Evolutionary conservation across 768 basidiomycete genomes (phyloP).

Genomic region (Auricularia auricula-judae): DNA sequence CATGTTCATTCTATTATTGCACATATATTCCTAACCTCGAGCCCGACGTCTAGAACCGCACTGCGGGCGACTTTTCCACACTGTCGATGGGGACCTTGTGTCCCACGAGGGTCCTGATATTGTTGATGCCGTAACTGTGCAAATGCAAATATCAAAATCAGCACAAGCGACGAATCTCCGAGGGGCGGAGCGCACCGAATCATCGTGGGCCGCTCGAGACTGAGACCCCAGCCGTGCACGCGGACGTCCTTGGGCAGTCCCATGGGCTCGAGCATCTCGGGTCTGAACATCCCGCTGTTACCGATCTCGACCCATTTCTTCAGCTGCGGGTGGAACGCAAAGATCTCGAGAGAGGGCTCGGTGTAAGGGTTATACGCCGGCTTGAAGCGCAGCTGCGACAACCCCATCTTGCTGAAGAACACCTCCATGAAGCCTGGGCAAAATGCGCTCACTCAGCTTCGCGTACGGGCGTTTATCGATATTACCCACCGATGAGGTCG

Average conservation of each 20-base stretch:
- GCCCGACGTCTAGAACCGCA: constrained; percentile 54
- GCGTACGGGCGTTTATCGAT: no score
- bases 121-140: constrained; percentile 86
- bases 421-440: constrained; percentile 88
- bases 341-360: constrained; percentile 93
- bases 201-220: constrained; percentile 95
- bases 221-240: constrained; percentile 94
- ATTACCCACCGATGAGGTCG: constrained; percentile 73
- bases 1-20: neutral
- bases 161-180: no score
- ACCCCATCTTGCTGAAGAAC: constrained; percentile 97
- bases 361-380: constrained; percentile 82
- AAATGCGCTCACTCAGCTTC: no score
- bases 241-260: constrained; percentile 94
- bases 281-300: constrained; percentile 99
- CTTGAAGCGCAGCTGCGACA: constrained; percentile 90
- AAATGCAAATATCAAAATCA: no score
- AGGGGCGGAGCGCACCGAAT: constrained; percentile 58
- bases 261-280: constrained; percentile 99
- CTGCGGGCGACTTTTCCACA: constrained; percentile 82
- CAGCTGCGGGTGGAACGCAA: constrained; percentile 92
- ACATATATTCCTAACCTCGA: neutral
- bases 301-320: constrained; percentile 97
- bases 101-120: constrained; percentile 92
- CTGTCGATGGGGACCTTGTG: constrained; percentile 91